Evolutionary conservation across 2,329 filamentous ascomycete genomes (phyloP).

Genomic region (Samsoniella hepiali): DNA sequence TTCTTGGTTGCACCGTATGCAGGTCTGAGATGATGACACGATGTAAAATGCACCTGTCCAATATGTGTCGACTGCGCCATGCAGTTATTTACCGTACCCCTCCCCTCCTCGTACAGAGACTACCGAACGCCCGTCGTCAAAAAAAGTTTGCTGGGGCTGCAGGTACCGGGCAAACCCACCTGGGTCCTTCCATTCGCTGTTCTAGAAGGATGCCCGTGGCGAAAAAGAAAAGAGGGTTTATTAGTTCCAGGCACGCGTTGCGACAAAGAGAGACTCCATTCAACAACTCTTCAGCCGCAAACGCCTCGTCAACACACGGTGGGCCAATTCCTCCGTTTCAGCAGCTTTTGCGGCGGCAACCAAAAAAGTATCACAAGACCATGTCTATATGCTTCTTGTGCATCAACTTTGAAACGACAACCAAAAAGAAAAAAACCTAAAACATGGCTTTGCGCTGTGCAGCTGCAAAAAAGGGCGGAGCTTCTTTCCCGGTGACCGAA

Average conservation of each 20-base stretch:
- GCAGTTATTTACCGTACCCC: too few species aligned
- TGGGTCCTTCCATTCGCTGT: conserved; percentile 2
- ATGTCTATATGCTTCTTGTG: neutral
- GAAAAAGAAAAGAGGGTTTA: neutral
- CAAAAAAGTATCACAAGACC: neutral
- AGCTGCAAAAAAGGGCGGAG: conserved; percentile 11
- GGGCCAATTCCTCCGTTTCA: neutral
- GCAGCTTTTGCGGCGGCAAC: neutral
- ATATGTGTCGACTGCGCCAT: neutral
- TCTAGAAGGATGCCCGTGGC: conserved; percentile 7
- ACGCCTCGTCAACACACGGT: neutral
- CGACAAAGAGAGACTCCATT: neutral
- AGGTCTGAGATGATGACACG: conserved; percentile 4
- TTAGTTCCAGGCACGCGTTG: neutral
- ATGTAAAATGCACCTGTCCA: neutral
- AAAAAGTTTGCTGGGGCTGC: neutral
- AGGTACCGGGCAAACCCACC: conserved; percentile 10
- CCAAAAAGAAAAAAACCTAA: neutral
- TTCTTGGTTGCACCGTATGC: neutral
- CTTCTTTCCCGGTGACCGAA: neutral
- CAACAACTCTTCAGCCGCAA: neutral
- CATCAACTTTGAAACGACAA: neutral
- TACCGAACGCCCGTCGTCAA: too few species aligned
- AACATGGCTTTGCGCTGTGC: neutral
- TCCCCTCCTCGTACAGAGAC: too few species aligned